phyloP scores from a whole-genome alignment of 116 monocot genomes.

The Papilionanthe hybrid region DNA sequence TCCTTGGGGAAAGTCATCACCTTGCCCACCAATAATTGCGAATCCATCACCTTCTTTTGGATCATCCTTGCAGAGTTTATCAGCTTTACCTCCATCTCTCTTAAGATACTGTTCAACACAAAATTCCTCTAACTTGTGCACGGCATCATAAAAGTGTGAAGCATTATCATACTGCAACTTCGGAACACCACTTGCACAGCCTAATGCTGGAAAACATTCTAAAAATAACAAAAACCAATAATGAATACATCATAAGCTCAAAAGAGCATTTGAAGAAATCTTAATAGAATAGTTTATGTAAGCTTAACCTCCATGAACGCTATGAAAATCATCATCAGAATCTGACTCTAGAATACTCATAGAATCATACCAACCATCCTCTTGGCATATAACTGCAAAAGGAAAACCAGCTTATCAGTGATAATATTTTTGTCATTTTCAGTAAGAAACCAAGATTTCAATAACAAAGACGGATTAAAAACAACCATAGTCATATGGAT shows the following conservation, averaged over 20 bases:
- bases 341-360: conserved; percentile 61
- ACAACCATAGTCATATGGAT: neutral
- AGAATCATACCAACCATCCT: conserved; percentile 68
- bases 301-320: conserved; percentile 53
- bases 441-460: conserved; percentile 3
- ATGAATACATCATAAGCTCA: neutral
- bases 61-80: conserved; percentile 21
- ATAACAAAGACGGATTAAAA: neutral
- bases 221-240: conserved; percentile 5
- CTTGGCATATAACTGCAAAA: conserved; percentile 47
- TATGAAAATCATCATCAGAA: conserved; percentile 62
- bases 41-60: conserved; percentile 8
- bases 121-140: conserved; percentile 42
- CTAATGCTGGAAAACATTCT: conserved; percentile 49
- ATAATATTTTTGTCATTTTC: conserved; percentile 4
- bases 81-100: conserved; percentile 32
- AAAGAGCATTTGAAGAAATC: neutral
- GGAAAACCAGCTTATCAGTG: neutral
- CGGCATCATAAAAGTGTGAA: conserved; percentile 47
- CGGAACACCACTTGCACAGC: conserved; percentile 29
- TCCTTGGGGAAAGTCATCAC: conserved; percentile 19
- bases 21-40: conserved; percentile 10
- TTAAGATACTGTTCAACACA: conserved; percentile 44
- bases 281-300: neutral
- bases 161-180: conserved; percentile 53